These are phyloP conservation scores for Pouteria glomerata DNA, from an alignment of 148 eudicot genomes.

Conservation along the genomic window DNA sequence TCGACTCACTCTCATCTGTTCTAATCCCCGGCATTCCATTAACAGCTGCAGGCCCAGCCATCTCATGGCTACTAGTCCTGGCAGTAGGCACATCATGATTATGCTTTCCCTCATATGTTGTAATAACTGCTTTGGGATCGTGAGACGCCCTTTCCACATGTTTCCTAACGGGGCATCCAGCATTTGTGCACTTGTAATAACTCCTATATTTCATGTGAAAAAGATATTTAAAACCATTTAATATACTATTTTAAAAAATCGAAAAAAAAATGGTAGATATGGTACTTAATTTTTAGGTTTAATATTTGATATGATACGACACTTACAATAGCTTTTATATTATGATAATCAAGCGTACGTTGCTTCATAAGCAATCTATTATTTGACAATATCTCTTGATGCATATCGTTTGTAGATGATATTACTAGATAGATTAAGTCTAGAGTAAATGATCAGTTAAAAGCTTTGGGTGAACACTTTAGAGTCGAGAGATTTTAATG, in stretches of 20 bases:
- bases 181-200: slow-evolving; percentile 91
- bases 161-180: slow-evolving; percentile 89
- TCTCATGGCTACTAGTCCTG: slow-evolving; percentile 51
- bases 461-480: no score
- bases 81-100: slow-evolving; percentile 91
- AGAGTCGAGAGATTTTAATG: no score
- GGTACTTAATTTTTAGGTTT: not conserved
- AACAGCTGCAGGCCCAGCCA: slow-evolving; percentile 24
- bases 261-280: not conserved
- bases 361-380: no score
- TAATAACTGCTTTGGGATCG: slow-evolving; percentile 95
- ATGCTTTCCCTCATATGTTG: slow-evolving; percentile 95
- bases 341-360: no score
- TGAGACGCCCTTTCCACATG: slow-evolving; percentile 99
- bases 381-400: no score
- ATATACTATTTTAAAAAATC: not conserved
- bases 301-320: no score
- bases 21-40: slow-evolving; percentile 33
- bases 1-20: slow-evolving; percentile 42
- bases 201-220: slow-evolving; percentile 51
- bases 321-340: not conserved
- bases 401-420: no score
- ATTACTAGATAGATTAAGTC: no score
- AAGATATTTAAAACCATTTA: not conserved
- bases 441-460: no score